A percentile compares a stretch with the other conserved stretches of the same genome.
phyloP scores from a whole-genome alignment of 1,284 basidiomycete species.

The Malassezia vespertilionis region DNA sequence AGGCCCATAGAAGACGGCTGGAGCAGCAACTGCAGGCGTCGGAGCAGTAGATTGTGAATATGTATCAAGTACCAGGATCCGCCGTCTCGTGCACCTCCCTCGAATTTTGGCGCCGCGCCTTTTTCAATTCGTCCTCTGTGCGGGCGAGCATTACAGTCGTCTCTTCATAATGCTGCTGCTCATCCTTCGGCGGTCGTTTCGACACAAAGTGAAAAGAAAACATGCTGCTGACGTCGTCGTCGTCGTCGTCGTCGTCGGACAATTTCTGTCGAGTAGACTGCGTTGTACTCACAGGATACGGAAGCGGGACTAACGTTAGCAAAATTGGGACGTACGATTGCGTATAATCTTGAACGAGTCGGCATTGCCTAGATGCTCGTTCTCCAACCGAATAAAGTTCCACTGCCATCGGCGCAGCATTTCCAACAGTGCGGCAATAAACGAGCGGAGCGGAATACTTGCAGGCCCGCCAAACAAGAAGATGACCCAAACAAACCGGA shows the following conservation, averaged over 20 bases:
- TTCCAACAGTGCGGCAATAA: constrained; percentile 64
- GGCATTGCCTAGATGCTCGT: constrained; percentile 59
- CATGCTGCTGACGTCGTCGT: too few species aligned
- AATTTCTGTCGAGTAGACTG: constrained; percentile 1
- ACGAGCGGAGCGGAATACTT: constrained; percentile 56
- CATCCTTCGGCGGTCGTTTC: too few species aligned
- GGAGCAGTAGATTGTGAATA: too few species aligned
- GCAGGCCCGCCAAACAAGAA: constrained; percentile 59
- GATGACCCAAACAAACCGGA: constrained; percentile 71
- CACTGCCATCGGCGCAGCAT: constrained; percentile 73
- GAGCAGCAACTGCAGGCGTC: too few species aligned
- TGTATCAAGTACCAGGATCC: too few species aligned
- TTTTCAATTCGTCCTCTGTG: too few species aligned
- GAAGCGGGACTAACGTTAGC: constrained; percentile 21
- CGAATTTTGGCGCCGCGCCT: too few species aligned
- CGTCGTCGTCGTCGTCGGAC: constrained; percentile 3
- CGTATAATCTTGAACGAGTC: constrained; percentile 37
- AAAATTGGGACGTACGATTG: constrained; percentile 10
- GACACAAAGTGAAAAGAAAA: too few species aligned
- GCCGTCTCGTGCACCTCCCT: too few species aligned
- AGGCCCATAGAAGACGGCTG: too few species aligned
- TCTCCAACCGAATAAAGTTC: constrained; percentile 76
- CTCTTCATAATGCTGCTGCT: too few species aligned
- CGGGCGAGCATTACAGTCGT: too few species aligned
- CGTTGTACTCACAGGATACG: constrained; percentile 21